Base-by-base conservation (phyloP, 805 yeast genomes). In the Saturnispora mendoncae region DNA sequence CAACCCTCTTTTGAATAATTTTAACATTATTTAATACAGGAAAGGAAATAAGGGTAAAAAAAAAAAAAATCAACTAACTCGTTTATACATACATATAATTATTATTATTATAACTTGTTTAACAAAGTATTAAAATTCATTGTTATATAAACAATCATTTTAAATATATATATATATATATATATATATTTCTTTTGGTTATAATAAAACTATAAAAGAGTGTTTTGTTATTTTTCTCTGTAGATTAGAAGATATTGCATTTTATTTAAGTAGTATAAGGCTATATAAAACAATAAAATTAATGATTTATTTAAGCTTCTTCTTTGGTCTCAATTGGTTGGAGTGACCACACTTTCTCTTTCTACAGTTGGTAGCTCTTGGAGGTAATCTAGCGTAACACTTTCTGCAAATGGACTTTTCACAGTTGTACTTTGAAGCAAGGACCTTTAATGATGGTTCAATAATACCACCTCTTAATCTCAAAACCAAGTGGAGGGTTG, bases 301-400 rank as follows among this genome's bases (percentile, higher is more conserved):
- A 41, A 43, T 43, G 39, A 73, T 68, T 73, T 75, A 88, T 80
- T 88, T 87, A 71, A 86, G 80, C 88, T 90, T 90, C 94, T 90
- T 90, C 94, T 90, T 92, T 76, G 97, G 97, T 80, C 98, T 87
- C 74, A 92, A 85, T 80, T 92, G 98, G 82, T 92, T 92, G 71
- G 96, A 79, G 94, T 92, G 98, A 68, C 98, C 98, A 77, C 98
- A 92, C 83, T 92, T 92, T 86, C 97, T 87, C 97, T 92, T 92
- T 80, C 98, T 87, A 83, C 98, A 92, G 96, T 92, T 92, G 74
- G 97, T 92, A 64, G 98, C 98, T 84, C 97, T 94, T 75, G 98
- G 96, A 68, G 98, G 98, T 68, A 92, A 88, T 81, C 98, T 92
- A 64, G 98, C 97, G 83, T 92, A 92, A 80, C 98, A 92, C 72